Conservation (phyloP, 169 alveolate species). For the Plasmodium yoelii region DNA sequence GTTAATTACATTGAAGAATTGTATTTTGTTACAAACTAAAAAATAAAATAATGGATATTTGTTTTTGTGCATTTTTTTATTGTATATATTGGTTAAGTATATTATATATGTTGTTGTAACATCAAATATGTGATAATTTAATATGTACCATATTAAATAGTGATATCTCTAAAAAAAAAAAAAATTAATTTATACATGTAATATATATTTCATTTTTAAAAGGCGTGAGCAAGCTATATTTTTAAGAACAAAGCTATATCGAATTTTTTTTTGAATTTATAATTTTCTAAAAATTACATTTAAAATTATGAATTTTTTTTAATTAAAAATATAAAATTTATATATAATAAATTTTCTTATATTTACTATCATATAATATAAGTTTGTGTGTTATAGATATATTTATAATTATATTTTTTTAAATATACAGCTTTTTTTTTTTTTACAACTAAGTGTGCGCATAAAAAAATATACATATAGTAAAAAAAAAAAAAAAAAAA, state of each 20-base stretch:
- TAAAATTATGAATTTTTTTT: slow-evolving; percentile 6
- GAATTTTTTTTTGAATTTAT: slow-evolving; percentile 10
- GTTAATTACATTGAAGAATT: slow-evolving; percentile 3
- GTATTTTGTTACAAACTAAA: neutral
- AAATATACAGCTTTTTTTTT: slow-evolving; percentile 34
- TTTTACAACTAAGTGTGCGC: slow-evolving; percentile 3
- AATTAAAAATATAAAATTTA: slow-evolving; percentile 3
- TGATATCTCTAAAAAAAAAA: neutral
- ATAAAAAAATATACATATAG: neutral
- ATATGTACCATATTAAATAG: neutral
- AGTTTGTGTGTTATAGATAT: slow-evolving; percentile 18
- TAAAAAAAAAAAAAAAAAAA: slow-evolving; percentile 14
- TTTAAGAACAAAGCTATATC: slow-evolving; percentile 13
- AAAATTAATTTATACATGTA: slow-evolving; percentile 6
- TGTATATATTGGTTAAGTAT: neutral
- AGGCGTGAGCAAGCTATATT: slow-evolving; percentile 5
- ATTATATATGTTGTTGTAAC: neutral
- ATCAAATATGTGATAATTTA: neutral
- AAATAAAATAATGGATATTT: neutral
- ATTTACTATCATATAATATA: neutral
- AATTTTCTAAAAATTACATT: slow-evolving; percentile 5
- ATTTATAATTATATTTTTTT: slow-evolving; percentile 29
- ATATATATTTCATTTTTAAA: slow-evolving; percentile 1
- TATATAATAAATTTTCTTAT: slow-evolving; percentile 7
- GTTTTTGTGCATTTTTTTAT: neutral